Evolutionary conservation across 257 asterid genomes (phyloP).

Genomic region (Salvia miltiorrhiza): DNA sequence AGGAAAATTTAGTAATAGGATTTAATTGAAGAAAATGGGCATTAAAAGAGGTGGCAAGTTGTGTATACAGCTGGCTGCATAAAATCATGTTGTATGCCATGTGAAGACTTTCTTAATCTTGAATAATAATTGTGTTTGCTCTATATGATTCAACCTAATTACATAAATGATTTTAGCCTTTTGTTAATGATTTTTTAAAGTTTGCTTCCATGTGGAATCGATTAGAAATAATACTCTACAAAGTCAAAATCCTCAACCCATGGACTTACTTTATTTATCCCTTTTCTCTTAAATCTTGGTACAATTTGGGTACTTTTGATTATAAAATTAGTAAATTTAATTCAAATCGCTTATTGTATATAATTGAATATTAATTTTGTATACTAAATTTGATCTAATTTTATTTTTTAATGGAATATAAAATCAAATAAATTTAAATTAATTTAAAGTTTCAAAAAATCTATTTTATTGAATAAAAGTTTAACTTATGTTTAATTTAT

Average conservation of each 20-base stretch:
- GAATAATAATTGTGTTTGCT: not conserved
- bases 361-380: too few relatives aligned
- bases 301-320: too few relatives aligned
- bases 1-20: not conserved
- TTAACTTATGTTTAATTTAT: too few relatives aligned
- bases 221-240: not conserved
- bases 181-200: not conserved
- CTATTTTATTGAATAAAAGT: too few relatives aligned
- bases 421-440: too few relatives aligned
- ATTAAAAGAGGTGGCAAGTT: slow-evolving; percentile 2
- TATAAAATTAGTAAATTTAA: not conserved
- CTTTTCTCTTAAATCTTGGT: not conserved
- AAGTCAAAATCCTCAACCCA: slow-evolving; percentile 1
- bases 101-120: not conserved
- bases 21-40: not conserved
- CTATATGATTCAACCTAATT: not conserved
- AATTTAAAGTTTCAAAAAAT: too few relatives aligned
- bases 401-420: too few relatives aligned
- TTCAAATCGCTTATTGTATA: too few relatives aligned
- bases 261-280: not conserved
- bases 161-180: not conserved
- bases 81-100: not conserved
- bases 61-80: slow-evolving; percentile 8
- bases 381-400: too few relatives aligned
- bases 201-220: slow-evolving; percentile 17